Base-by-base conservation (phyloP, 2,329 filamentous ascomycete genomes). In the Tolypocladium cylindrosporum region DNA sequence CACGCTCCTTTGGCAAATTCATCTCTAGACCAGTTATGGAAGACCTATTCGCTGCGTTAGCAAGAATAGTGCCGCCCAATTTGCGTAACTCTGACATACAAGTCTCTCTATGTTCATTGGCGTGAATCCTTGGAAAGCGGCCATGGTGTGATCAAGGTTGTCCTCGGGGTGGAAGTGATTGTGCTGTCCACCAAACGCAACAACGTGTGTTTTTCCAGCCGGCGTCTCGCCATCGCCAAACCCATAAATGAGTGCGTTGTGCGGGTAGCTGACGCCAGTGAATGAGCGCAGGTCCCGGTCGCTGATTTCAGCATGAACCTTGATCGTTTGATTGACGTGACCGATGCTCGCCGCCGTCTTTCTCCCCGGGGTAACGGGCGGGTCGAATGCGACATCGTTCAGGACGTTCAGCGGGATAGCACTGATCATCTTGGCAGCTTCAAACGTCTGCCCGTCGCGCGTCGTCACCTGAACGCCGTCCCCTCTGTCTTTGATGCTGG, bases 1-100 rank as follows among this genome's bases (percentile, higher is more conserved):
- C 69, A 76, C 5, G 74, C 76, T 2, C 76, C 76, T 58, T 77
- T 75, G 0, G 77, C 71, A 55, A 74, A 79, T 36, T 76, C 71
- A 51, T 80, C 77, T 52, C 73, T 74, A 10, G 67, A 71, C 77
- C 77, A 80, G 57, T 79, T 78, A 53, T 80, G 76, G 45, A 78
- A 79, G 0, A 78, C 73, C 68, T 65, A n/a, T 1, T 16, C 24
- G 27, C 21, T 14, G 13, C 14, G 13, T 50, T 50, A 50, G 45
- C 45, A 6, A 8, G 5, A 14, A 8, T 13, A 5, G 7, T 21
- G 21, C 24, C 13, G 21, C 27, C 45, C 24, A n/a, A 16, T 3
- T 9, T 10, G 27, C 1, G 19, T 8, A 21, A 21, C 5, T n/a
- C 39, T 10, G 59, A 39, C 66, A 60, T 31, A 69, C 68, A 27